Evolutionary conservation across 176 grass and related monocot species (phyloP), one percentile per base, ranked within the genome.

Genomic region (Pharus latifolius): DNA sequence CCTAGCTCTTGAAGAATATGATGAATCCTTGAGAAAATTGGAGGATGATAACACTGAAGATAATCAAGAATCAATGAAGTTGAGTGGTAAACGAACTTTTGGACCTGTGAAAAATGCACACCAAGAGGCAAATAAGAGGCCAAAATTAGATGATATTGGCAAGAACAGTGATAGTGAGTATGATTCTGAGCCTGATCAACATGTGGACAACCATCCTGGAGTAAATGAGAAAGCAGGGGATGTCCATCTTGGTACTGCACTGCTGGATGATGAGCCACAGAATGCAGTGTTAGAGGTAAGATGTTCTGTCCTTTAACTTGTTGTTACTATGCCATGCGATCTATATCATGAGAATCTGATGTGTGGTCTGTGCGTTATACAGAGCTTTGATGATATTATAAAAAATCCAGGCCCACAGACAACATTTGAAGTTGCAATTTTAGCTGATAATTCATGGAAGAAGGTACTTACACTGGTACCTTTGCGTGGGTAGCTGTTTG

Each of bases 341-440:
- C 63, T 74, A 14, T 64, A 15, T 48, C 56, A 23, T 8, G 38
- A 16, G 55, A 23, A 27, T 63, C 75, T 88, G 17, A 88, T 70
- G 2, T 51, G 12, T 33, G 18, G 28, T 64, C 1, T 13, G 29
- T 19, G 38, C 17, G 56, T 15, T 54, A 12, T 79, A 45, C 80
- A 98, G 95, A 86, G 65, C 79, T 72, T 98, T 10, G 49, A 84
- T 79, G 90, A 91, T 54, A 80, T 79, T 32, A 50, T 50, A 12
- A 93, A 83, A 54, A 68, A 83, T 69, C 48, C 78, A 38, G 81
- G 81, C 9, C 64, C 72, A 24, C 91, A 94, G 61, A 90, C 87
- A 64, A 88, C 84, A 14, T 88, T 76, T 88, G 95, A 99, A 86
- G 87, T 99, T 88, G 84, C 84, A 76, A 78, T 94, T 62, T 85